Evolutionary conservation across 2,329 filamentous ascomycete genomes (phyloP), one percentile per base, ranked within the genome.

Genomic region (Raffaelea ambrosiae): DNA sequence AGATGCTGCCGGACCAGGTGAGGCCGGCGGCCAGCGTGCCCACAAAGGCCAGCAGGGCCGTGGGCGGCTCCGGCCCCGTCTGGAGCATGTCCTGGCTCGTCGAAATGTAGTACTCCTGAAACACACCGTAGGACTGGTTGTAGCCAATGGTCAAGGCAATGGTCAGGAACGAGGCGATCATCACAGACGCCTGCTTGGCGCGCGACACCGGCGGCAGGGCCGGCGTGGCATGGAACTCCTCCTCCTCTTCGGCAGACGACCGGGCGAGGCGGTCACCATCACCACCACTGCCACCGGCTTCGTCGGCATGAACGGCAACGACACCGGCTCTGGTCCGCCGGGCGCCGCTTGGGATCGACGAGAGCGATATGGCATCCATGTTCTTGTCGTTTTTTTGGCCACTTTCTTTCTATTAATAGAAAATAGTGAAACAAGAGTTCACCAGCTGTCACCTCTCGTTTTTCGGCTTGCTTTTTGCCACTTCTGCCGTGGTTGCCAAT

Each of bases 121-220:
- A 74, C 10, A 74, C 68, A 10, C 71, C 70, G 51, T 68, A 75
- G 31, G 63, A 65, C 49, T 73, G 70, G 52, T 74, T 74, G 48
- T 73, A 66, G 11, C 71, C 70, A 43, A 73, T 70, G 3, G 71
- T 72, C 20, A 73, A 62, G 43, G 64, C 64, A 33, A 73, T 70
- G 38, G 66, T 66, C 1, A 66, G 52, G 44, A 74, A 73, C 5
- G 65, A 64, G 0, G 69, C 69, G 18, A 65, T 50, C 14, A 74
- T 59, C 20, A 73, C 68, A 2, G 63, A 51, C 5, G 63, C 60
- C 58, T 74, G 71, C 42, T 68, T 67, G 49, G 61, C 59, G 33
- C 63, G 62, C 1, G 68, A 64, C 14, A 67, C 58, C 0, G 65
- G 62, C 21, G 62, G 61, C 8, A 65, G 50, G 11, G 45, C 22